Conservation (phyloP, 345 rosid genomes). For the Gossypium herbaceum region DNA sequence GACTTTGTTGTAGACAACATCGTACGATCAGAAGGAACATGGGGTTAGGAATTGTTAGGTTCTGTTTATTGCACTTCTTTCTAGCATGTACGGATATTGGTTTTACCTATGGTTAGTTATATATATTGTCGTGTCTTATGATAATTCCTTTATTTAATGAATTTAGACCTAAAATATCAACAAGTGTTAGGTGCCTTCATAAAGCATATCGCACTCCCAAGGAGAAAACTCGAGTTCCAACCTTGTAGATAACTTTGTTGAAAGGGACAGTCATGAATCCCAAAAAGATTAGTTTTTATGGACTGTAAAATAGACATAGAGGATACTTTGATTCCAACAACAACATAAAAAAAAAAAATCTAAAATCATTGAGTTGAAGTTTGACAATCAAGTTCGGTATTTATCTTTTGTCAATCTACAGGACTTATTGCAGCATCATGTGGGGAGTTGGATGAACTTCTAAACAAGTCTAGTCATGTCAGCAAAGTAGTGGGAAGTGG, state of each 20-base stretch:
- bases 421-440: slow-evolving; percentile 72
- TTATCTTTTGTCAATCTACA: slow-evolving; percentile 18
- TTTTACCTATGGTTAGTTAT: not conserved
- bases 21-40: not conserved
- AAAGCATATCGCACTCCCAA: too few relatives aligned
- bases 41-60: not conserved
- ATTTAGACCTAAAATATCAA: not conserved
- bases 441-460: slow-evolving; percentile 48
- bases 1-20: too few relatives aligned
- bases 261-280: too few relatives aligned
- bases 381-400: not conserved
- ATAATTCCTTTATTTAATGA: not conserved
- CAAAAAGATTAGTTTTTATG: too few relatives aligned
- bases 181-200: too few relatives aligned
- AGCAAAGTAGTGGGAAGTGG: slow-evolving; percentile 37
- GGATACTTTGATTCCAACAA: too few relatives aligned
- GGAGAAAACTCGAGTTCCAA: too few relatives aligned
- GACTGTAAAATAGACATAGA: too few relatives aligned
- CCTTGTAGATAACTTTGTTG: too few relatives aligned
- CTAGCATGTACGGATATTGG: not conserved
- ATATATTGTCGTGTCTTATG: not conserved
- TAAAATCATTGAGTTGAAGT: not conserved
- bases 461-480: slow-evolving; percentile 32
- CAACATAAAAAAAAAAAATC: too few relatives aligned
- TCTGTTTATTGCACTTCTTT: not conserved